phyloP scores from a whole-genome alignment of 257 asterid species.

The Orobanche coerulescens region DNA sequence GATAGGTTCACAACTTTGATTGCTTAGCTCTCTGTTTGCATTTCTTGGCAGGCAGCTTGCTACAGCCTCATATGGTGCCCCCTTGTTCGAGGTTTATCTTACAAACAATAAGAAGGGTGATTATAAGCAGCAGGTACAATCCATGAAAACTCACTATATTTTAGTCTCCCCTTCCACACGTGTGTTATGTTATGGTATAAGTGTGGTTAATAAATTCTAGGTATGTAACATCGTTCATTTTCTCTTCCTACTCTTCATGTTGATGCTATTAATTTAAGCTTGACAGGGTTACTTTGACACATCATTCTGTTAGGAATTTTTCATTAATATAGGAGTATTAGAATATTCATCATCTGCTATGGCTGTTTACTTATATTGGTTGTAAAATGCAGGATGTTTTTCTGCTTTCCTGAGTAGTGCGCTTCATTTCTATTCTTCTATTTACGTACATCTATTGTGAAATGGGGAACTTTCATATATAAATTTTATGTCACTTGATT shows the following conservation, averaged over 20 bases:
- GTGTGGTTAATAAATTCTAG: not conserved
- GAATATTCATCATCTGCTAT: constrained; percentile 5
- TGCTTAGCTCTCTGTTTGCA: constrained; percentile 22
- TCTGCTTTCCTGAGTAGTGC: not conserved
- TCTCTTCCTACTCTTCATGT: not conserved
- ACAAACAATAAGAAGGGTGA: constrained; percentile 46
- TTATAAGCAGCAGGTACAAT: constrained; percentile 68
- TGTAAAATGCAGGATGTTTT: constrained; percentile 5
- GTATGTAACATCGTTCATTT: constrained; percentile 1
- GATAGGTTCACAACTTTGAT: not conserved
- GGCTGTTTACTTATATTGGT: constrained; percentile 11
- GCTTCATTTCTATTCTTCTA: constrained; percentile 4
- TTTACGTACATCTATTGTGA: not conserved
- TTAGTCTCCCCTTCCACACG: not conserved
- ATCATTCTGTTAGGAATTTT: not conserved
- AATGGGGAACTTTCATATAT: constrained; percentile 10
- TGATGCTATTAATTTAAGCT: constrained; percentile 7
- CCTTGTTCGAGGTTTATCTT: constrained; percentile 80
- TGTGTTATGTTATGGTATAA: not conserved
- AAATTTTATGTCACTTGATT: constrained; percentile 19
- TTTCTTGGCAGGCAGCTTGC: constrained; percentile 77
- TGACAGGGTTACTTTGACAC: constrained; percentile 10
- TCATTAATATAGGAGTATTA: constrained; percentile 6
- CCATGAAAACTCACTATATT: constrained; percentile 14
- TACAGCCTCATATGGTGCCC: constrained; percentile 63